phyloP scores from a whole-genome alignment of 257 asterid species.

The Prunella vulgaris region DNA sequence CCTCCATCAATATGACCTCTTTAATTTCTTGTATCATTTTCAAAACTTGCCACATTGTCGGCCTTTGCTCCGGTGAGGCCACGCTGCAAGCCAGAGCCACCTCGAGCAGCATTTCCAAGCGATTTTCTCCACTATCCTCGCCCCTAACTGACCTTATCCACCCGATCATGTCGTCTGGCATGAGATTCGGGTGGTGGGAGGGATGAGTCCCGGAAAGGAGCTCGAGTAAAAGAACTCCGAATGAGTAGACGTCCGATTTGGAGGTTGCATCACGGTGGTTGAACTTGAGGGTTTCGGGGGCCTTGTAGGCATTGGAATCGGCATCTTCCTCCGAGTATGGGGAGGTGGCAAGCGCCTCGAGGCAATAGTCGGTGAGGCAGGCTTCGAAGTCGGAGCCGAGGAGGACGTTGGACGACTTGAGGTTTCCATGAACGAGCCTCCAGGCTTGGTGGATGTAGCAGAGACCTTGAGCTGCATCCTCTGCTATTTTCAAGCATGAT shows the following conservation, averaged over 20 bases:
- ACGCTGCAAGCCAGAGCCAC: conserved; percentile 72
- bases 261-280: conserved; percentile 37
- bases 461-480: conserved; percentile 75
- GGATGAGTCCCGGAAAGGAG: conserved; percentile 74
- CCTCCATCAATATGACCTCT: conserved; percentile 61
- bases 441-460: conserved; percentile 96
- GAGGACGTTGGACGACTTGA: conserved; percentile 78
- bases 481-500: conserved; percentile 76
- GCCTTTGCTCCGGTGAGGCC: conserved; percentile 68
- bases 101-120: conserved; percentile 71
- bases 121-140: conserved; percentile 42
- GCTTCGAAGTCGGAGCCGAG: conserved; percentile 77
- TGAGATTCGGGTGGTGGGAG: conserved; percentile 44
- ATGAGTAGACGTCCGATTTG: conserved; percentile 78
- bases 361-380: conserved; percentile 73
- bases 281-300: conserved; percentile 54
- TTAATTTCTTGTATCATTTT: conserved; percentile 92
- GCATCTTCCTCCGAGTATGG: conserved; percentile 37
- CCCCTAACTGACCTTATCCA: conserved; percentile 72
- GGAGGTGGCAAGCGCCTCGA: conserved; percentile 31
- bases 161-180: conserved; percentile 43
- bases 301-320: conserved; percentile 43
- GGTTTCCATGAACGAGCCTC: conserved; percentile 86
- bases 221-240: conserved; percentile 73
- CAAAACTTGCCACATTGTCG: conserved; percentile 92